These are phyloP conservation scores for Colletotrichum liriopes DNA, from an alignment of 2,329 filamentous ascomycete species.

Conservation along the genomic window DNA sequence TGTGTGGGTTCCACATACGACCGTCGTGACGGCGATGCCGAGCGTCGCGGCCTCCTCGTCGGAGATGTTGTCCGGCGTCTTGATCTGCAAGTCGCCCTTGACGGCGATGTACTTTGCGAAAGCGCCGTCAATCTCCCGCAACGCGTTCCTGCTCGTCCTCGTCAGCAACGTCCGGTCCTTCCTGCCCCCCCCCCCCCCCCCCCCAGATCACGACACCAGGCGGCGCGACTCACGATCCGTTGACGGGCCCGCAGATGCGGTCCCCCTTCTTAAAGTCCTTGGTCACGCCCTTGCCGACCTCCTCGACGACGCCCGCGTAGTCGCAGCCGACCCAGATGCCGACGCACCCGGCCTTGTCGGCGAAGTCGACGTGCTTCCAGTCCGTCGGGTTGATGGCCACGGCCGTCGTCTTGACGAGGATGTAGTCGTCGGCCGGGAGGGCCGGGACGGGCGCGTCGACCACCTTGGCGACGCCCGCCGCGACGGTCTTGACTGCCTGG, in stretches of 20 bases:
- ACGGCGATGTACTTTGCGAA: slow-evolving; percentile 58
- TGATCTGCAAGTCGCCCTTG: slow-evolving; percentile 59
- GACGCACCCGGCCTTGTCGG: slow-evolving; percentile 41
- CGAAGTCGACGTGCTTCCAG: slow-evolving; percentile 53
- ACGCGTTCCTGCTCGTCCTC: slow-evolving; percentile 41
- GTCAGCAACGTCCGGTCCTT: slow-evolving; percentile 11
- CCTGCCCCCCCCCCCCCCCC: background rate
- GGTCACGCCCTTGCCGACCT: slow-evolving; percentile 60
- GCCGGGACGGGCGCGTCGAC: slow-evolving; percentile 47
- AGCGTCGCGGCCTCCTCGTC: slow-evolving; percentile 64
- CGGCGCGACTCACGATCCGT: slow-evolving; percentile 51
- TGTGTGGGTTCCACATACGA: slow-evolving; percentile 46
- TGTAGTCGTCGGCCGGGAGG: slow-evolving; percentile 47
- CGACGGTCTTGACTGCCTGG: slow-evolving; percentile 42
- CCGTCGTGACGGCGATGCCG: slow-evolving; percentile 61
- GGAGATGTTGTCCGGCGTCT: slow-evolving; percentile 60
- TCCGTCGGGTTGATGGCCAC: slow-evolving; percentile 57
- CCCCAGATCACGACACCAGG: background rate
- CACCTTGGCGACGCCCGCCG: slow-evolving; percentile 48
- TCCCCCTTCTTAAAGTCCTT: slow-evolving; percentile 64
- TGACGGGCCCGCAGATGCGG: slow-evolving; percentile 58
- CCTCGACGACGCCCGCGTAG: slow-evolving; percentile 63
- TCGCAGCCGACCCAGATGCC: slow-evolving; percentile 58
- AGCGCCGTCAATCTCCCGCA: slow-evolving; percentile 55
- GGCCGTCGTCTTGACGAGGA: slow-evolving; percentile 55